Percentiles rank a stretch among this genome's conserved stretches.
Evolutionary conservation across 163 green algal genomes (phyloP).

Genomic region (Coccomyxa subellipsoidea): DNA sequence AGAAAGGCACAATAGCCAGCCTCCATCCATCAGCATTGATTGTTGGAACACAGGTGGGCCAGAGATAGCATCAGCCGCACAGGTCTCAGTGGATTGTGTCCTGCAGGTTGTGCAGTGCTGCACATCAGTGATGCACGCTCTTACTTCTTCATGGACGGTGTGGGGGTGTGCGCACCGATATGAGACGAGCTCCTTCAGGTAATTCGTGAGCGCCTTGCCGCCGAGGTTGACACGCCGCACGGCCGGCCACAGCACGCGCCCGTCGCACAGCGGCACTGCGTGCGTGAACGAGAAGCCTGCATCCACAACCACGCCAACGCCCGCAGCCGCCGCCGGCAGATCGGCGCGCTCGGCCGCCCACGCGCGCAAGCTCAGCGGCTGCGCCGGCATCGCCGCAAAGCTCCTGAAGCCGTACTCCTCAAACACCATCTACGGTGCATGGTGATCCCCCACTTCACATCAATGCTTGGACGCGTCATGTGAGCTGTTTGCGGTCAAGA

Average conservation of each 20-base stretch:
- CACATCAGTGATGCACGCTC: too few relatives aligned
- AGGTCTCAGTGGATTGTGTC: too few relatives aligned
- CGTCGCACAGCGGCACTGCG: conserved; percentile 84
- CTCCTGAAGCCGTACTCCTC: conserved; percentile 84
- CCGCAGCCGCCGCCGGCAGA: conserved; percentile 33
- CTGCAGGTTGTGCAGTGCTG: too few relatives aligned
- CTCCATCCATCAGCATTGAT: too few relatives aligned
- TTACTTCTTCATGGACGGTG: too few relatives aligned
- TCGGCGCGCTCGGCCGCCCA: conserved; percentile 29
- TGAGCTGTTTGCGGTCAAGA: too few relatives aligned
- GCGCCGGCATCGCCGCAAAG: conserved; percentile 49
- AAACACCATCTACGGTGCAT: conserved; percentile 84
- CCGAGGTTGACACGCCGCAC: conserved; percentile 87
- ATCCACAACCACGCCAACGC: conserved; percentile 87
- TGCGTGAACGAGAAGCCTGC: conserved; percentile 92
- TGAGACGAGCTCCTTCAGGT: conserved; percentile 95
- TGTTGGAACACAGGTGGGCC: too few relatives aligned
- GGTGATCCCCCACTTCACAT: too few relatives aligned
- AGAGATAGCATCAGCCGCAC: too few relatives aligned
- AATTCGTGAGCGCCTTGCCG: conserved; percentile 97
- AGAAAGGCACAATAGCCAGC: too few relatives aligned
- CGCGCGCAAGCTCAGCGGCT: conserved; percentile 50
- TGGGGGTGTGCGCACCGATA: too few relatives aligned
- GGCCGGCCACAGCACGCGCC: conserved; percentile 47
- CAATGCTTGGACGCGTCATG: too few relatives aligned